Percentiles rank a stretch among this genome's conserved stretches.
Conservation (phyloP, 371 early-diverging fungal genomes). For the Circinella minor region DNA sequence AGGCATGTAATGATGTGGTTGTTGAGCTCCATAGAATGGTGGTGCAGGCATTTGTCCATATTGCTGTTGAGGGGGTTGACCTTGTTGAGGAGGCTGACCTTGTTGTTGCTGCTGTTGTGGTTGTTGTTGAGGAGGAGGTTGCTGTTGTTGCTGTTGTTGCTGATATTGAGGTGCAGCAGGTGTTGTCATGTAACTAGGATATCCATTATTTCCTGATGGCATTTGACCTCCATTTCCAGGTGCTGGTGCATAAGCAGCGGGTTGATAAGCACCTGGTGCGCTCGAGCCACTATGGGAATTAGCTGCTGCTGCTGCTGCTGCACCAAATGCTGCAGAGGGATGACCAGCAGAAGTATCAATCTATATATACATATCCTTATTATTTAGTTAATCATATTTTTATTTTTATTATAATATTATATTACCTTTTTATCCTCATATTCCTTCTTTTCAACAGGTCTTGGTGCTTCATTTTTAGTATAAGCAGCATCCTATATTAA, state of each 20-base stretch:
- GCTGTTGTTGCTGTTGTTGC: slow-evolving; percentile 9
- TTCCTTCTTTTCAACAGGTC: slow-evolving; percentile 20
- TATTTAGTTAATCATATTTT: too few species aligned
- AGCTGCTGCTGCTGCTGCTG: slow-evolving; percentile 17
- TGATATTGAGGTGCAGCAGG: slow-evolving; percentile 13
- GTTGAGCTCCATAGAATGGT: slow-evolving; percentile 41
- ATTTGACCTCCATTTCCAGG: slow-evolving; percentile 17
- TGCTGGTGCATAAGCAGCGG: slow-evolving; percentile 19
- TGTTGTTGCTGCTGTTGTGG: slow-evolving; percentile 25
- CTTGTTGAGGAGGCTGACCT: slow-evolving; percentile 27
- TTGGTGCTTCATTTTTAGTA: slow-evolving; percentile 19
- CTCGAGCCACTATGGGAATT: slow-evolving; percentile 19
- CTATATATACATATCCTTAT: not conserved
- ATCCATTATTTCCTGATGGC: slow-evolving; percentile 25
- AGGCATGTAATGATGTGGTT: slow-evolving; percentile 41
- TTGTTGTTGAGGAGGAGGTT: slow-evolving; percentile 16
- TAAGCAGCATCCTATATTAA: not conserved
- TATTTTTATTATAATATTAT: too few species aligned
- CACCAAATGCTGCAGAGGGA: slow-evolving; percentile 5
- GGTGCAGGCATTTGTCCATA: slow-evolving; percentile 42
- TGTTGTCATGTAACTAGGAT: slow-evolving; percentile 30
- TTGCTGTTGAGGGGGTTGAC: slow-evolving; percentile 23
- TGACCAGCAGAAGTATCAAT: slow-evolving; percentile 10
- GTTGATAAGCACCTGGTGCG: slow-evolving; percentile 15
- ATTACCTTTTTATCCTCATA: slow-evolving; percentile 32